Percentiles rank a stretch among this genome's conserved stretches.
phyloP scores from a whole-genome alignment of 768 basidiomycete species.

The Ramaria rubella region DNA sequence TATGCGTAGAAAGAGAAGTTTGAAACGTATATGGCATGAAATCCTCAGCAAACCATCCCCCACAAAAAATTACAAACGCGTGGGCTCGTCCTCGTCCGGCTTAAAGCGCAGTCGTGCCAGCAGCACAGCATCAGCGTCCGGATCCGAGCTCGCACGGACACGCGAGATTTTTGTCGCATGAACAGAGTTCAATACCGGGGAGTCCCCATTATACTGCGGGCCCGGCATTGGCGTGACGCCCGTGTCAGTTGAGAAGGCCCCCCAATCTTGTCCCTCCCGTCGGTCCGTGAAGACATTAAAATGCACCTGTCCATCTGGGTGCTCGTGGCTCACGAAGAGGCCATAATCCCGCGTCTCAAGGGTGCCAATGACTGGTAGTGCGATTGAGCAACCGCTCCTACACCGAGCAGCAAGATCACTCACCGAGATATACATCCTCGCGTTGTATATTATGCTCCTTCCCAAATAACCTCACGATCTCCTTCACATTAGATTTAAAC shows the following conservation, averaged over 20 bases:
- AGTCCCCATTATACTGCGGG: conserved; percentile 19
- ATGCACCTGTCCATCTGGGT: conserved; percentile 56
- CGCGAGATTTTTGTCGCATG: conserved; percentile 52
- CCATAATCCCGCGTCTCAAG: conserved; percentile 67
- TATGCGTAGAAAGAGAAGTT: too few species aligned
- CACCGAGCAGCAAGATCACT: conserved; percentile 13
- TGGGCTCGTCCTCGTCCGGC: conserved; percentile 52
- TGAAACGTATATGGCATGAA: not conserved
- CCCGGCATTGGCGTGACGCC: conserved; percentile 26
- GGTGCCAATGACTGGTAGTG: conserved; percentile 52
- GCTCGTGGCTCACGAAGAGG: conserved; percentile 66
- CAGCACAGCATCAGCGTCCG: conserved; percentile 46
- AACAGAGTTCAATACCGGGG: conserved; percentile 26
- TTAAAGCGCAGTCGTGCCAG: conserved; percentile 62
- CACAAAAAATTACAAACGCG: conserved; percentile 29
- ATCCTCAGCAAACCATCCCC: too few species aligned
- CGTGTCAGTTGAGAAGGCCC: conserved; percentile 57
- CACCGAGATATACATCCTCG: conserved; percentile 33
- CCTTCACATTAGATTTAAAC: conserved; percentile 64
- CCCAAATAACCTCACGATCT: conserved; percentile 52
- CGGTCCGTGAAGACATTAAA: conserved; percentile 61
- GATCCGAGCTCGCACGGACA: conserved; percentile 22
- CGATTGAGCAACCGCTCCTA: not conserved
- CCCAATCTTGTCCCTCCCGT: conserved; percentile 59
- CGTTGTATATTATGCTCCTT: conserved; percentile 27